These are phyloP conservation scores for Brassica juncea DNA, from an alignment of 345 rosid genomes.

Conservation along the genomic window DNA sequence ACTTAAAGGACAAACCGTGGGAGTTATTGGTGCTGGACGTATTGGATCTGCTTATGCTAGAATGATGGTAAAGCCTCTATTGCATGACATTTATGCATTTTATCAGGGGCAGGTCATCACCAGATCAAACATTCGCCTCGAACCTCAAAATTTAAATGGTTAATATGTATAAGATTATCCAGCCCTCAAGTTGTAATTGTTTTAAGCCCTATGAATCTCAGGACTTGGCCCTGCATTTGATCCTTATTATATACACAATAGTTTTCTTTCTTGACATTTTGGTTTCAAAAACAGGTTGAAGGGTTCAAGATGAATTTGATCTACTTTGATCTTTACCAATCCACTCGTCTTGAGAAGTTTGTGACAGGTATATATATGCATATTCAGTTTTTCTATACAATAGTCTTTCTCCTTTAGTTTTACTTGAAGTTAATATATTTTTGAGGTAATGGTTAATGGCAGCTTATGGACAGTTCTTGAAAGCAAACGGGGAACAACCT, in stretches of 20 bases:
- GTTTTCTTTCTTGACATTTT: too few species aligned
- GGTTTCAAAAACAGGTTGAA: constrained; percentile 55
- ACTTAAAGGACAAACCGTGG: constrained; percentile 98
- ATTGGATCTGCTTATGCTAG: constrained; percentile 98
- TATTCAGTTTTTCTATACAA: not conserved
- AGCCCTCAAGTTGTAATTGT: too few species aligned
- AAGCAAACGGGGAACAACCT: constrained; percentile 80
- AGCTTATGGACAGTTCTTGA: constrained; percentile 84
- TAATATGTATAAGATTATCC: too few species aligned
- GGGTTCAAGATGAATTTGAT: constrained; percentile 99
- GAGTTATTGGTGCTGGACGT: constrained; percentile 98
- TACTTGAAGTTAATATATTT: not conserved
- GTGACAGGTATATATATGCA: constrained; percentile 57
- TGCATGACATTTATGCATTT: too few species aligned
- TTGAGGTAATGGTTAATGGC: constrained; percentile 25
- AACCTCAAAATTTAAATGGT: too few species aligned
- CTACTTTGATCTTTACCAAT: constrained; percentile 86
- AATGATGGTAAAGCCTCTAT: constrained; percentile 89
- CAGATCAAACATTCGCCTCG: too few species aligned
- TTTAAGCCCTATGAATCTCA: too few species aligned
- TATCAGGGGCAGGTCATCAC: too few species aligned
- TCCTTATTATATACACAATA: too few species aligned
- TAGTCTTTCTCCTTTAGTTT: not conserved
- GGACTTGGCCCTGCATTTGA: too few species aligned
- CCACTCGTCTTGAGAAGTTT: constrained; percentile 94